phyloP scores from a whole-genome alignment of 192 early-diverging fungal genomes.

The Pilaira anomala region DNA sequence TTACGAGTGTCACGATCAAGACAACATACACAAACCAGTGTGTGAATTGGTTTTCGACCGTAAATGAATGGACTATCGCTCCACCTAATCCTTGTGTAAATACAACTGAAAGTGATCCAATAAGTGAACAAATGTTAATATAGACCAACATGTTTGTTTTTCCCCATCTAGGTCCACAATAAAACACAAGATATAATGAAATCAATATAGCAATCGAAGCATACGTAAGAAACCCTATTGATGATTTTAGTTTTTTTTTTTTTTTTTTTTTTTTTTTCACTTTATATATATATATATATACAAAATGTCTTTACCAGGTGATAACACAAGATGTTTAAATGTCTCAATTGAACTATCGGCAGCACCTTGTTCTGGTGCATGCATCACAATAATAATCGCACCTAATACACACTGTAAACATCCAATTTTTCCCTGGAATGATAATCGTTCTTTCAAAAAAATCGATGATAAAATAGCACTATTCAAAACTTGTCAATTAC shows the following conservation, averaged over 20 bases:
- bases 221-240: slow-evolving; percentile 69
- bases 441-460: slow-evolving; percentile 82
- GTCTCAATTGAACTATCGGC: slow-evolving; percentile 72
- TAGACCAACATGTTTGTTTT: slow-evolving; percentile 82
- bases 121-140: slow-evolving; percentile 86
- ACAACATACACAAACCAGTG: slow-evolving; percentile 83
- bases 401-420: slow-evolving; percentile 85
- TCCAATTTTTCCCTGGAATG: slow-evolving; percentile 79
- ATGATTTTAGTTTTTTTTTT: not conserved
- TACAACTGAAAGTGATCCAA: slow-evolving; percentile 85
- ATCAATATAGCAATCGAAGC: slow-evolving; percentile 55
- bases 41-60: slow-evolving; percentile 79
- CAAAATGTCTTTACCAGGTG: slow-evolving; percentile 25
- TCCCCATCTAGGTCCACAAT: slow-evolving; percentile 74
- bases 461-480: slow-evolving; percentile 80
- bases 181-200: slow-evolving; percentile 69
- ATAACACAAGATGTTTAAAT: slow-evolving; percentile 51
- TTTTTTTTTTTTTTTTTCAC: not conserved
- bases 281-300: not conserved
- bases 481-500: not conserved
- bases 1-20: slow-evolving; percentile 67
- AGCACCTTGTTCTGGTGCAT: slow-evolving; percentile 75
- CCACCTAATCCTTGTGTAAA: slow-evolving; percentile 86
- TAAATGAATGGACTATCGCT: slow-evolving; percentile 83
- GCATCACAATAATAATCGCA: slow-evolving; percentile 80